Percentiles rank a stretch among this genome's conserved stretches.
Evolutionary conservation across 352 stramenopile genomes (phyloP).

Genomic region (Pythium utonaiense): DNA sequence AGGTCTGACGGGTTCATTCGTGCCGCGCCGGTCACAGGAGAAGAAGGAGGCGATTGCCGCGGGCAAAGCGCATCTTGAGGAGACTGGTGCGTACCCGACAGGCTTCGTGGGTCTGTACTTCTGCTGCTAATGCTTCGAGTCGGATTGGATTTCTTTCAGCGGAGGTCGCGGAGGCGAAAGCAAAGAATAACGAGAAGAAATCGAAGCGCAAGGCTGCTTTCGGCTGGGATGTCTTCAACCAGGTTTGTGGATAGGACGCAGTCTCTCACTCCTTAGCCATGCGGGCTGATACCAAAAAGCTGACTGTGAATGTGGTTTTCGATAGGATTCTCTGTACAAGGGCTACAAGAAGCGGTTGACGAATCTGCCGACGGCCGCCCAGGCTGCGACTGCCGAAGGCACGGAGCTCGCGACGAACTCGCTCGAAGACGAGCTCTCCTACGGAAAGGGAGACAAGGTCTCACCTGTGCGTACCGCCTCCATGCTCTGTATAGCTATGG

Average conservation of each 20-base stretch:
- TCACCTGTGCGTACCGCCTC: conserved; percentile 32
- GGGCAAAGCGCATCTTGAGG: conserved; percentile 54
- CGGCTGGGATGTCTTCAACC: conserved; percentile 84
- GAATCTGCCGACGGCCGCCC: conserved; percentile 41
- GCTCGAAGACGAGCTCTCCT: conserved; percentile 58
- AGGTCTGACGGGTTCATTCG: not conserved
- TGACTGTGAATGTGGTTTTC: too few species aligned
- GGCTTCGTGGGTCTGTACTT: not conserved
- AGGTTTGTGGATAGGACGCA: conserved; percentile 15
- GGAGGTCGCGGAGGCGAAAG: conserved; percentile 46
- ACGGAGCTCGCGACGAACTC: conserved; percentile 13
- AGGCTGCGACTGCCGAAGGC: conserved; percentile 8
- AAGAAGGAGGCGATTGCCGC: conserved; percentile 41
- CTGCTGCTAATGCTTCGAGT: not conserved
- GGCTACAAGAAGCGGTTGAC: conserved; percentile 81
- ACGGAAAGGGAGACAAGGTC: conserved; percentile 56
- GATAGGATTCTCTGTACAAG: conserved; percentile 75
- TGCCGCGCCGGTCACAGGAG: conserved; percentile 29
- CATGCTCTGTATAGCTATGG: not conserved
- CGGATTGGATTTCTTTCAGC: too few species aligned
- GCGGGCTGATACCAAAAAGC: not conserved
- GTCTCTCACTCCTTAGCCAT: not conserved
- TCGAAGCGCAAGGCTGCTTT: conserved; percentile 79
- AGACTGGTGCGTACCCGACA: conserved; percentile 41
- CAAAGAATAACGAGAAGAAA: conserved; percentile 70